These are phyloP conservation scores for Trametes hirsuta DNA, from an alignment of 1,284 basidiomycete genomes.

Conservation along the genomic window DNA sequence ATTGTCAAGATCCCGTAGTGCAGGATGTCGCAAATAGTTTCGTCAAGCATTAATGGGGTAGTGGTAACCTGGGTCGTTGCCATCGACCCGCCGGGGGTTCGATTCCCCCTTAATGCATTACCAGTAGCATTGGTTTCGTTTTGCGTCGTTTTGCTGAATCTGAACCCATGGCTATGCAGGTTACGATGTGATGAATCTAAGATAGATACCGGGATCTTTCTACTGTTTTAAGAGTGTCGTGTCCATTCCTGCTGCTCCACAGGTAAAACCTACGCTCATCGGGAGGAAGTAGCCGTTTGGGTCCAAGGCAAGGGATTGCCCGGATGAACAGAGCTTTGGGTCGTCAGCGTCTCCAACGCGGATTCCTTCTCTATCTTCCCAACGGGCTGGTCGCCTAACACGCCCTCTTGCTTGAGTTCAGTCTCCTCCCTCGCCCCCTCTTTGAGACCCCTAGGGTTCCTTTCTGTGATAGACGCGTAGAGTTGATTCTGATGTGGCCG, in stretches of 20 bases:
- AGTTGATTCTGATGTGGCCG: too few relatives aligned
- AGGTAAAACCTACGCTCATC: too few relatives aligned
- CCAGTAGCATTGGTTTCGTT: background rate
- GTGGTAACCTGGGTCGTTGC: constrained; percentile 26
- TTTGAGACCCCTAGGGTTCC: constrained; percentile 16
- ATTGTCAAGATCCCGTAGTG: too few relatives aligned
- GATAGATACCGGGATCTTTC: too few relatives aligned
- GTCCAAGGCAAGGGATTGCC: constrained; percentile 4
- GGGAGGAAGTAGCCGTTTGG: too few relatives aligned
- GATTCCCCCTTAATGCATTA: constrained; percentile 53
- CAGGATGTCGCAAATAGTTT: too few relatives aligned
- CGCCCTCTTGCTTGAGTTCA: constrained; percentile 25
- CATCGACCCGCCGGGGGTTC: constrained; percentile 70
- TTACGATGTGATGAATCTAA: too few relatives aligned
- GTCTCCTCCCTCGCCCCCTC: constrained; percentile 25
- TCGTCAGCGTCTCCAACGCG: constrained; percentile 18
- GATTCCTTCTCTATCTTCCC: constrained; percentile 22
- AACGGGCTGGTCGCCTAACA: constrained; percentile 21
- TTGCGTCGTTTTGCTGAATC: background rate
- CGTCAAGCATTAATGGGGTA: constrained; percentile 18
- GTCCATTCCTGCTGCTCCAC: too few relatives aligned
- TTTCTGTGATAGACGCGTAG: constrained; percentile 9
- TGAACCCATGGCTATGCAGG: too few relatives aligned
- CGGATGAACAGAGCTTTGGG: constrained; percentile 26
- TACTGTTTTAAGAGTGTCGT: background rate